These are phyloP conservation scores for Odontarrhena argentea DNA, from an alignment of 345 rosid genomes.

Conservation along the genomic window DNA sequence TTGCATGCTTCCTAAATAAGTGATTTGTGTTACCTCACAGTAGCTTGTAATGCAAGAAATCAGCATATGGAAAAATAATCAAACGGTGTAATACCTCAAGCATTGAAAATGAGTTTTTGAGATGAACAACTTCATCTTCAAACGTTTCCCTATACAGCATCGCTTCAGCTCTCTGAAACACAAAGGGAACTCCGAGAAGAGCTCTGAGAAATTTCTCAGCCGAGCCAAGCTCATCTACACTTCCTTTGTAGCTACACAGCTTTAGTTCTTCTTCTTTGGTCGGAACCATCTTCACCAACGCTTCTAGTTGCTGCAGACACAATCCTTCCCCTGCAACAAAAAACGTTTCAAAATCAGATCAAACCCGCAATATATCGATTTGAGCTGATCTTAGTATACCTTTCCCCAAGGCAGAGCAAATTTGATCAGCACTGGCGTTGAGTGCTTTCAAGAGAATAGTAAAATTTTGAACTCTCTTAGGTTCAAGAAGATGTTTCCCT, in stretches of 20 bases:
- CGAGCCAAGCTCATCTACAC: constrained; percentile 72
- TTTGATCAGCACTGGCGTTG: constrained; percentile 75
- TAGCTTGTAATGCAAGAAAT: constrained; percentile 30
- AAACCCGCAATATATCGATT: not conserved
- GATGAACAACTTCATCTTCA: constrained; percentile 87
- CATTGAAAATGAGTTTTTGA: constrained; percentile 86
- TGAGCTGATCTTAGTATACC: constrained; percentile 47
- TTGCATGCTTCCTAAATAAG: constrained; percentile 83
- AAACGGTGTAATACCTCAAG: constrained; percentile 43
- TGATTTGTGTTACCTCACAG: constrained; percentile 19
- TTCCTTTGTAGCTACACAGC: constrained; percentile 68
- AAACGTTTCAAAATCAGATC: not conserved
- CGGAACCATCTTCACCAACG: constrained; percentile 87
- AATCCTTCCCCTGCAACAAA: constrained; percentile 67
- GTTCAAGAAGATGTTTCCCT: constrained; percentile 84
- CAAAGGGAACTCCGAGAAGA: constrained; percentile 64
- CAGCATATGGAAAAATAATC: not conserved
- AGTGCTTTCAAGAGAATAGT: constrained; percentile 89
- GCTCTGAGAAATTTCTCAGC: constrained; percentile 76
- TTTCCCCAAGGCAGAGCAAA: constrained; percentile 66
- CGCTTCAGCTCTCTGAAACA: constrained; percentile 77
- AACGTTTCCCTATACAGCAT: constrained; percentile 91
- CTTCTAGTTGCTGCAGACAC: constrained; percentile 80
- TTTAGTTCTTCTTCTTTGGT: constrained; percentile 89
- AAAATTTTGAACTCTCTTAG: constrained; percentile 87